These are phyloP conservation scores for Umbelopsis sp. DNA, from an alignment of 192 early-diverging fungal genomes.

Conservation along the genomic window DNA sequence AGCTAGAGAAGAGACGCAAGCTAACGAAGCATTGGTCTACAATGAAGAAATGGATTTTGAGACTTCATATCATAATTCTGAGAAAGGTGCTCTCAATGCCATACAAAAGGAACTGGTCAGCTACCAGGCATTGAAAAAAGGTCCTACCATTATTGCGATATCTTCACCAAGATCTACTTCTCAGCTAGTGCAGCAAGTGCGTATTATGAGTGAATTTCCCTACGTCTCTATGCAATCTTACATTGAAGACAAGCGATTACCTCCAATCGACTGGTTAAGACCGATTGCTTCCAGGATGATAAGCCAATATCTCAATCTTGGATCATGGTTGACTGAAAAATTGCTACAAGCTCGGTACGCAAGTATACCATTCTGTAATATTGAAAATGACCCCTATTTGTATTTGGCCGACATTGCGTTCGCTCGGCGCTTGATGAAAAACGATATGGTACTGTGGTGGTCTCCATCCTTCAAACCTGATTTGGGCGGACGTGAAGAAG, in stretches of 20 bases:
- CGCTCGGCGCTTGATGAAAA: slow-evolving; percentile 75
- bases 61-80: slow-evolving; percentile 47
- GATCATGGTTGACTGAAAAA: slow-evolving; percentile 74
- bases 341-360: slow-evolving; percentile 78
- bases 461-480: slow-evolving; percentile 80
- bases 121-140: slow-evolving; percentile 62
- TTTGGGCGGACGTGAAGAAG: slow-evolving; percentile 84
- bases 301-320: slow-evolving; percentile 71
- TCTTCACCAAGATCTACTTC: slow-evolving; percentile 57
- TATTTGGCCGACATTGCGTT: slow-evolving; percentile 86
- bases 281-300: slow-evolving; percentile 74
- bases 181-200: slow-evolving; percentile 46
- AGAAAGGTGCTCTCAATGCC: slow-evolving; percentile 56
- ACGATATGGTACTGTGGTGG: slow-evolving; percentile 91
- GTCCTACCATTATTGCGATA: slow-evolving; percentile 73
- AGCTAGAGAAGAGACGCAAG: slow-evolving; percentile 26
- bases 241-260: slow-evolving; percentile 71
- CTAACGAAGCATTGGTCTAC: slow-evolving; percentile 55
- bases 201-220: slow-evolving; percentile 70
- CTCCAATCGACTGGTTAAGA: slow-evolving; percentile 85
- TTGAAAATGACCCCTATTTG: slow-evolving; percentile 78
- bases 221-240: slow-evolving; percentile 69
- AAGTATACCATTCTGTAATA: slow-evolving; percentile 90
- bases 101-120: slow-evolving; percentile 63
- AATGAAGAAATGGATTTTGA: slow-evolving; percentile 53